These are phyloP conservation scores for Acrodontium crateriforme DNA, from an alignment of 2,329 filamentous ascomycete genomes.

Conservation along the genomic window DNA sequence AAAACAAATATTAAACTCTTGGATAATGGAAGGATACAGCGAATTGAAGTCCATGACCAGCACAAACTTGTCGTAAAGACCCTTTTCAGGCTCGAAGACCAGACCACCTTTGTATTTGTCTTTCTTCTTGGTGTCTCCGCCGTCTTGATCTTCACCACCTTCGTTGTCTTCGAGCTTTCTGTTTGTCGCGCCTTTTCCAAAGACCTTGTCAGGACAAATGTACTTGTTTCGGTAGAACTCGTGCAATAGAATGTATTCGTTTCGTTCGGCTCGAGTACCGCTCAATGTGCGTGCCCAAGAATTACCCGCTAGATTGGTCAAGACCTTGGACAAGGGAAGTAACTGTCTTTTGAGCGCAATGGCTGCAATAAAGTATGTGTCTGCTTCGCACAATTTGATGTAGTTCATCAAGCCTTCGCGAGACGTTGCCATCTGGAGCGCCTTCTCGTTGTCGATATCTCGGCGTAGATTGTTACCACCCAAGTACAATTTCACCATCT, in stretches of 20 bases:
- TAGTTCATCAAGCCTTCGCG: slow-evolving; percentile 86
- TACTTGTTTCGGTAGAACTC: slow-evolving; percentile 96
- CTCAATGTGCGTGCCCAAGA: slow-evolving; percentile 95
- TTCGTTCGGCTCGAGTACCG: slow-evolving; percentile 89
- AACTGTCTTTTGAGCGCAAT: slow-evolving; percentile 81
- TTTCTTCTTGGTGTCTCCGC: slow-evolving; percentile 73
- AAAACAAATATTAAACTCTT: slow-evolving; percentile 99
- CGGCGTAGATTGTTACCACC: slow-evolving; percentile 56
- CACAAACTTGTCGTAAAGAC: slow-evolving; percentile 94
- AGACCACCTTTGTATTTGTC: slow-evolving; percentile 98
- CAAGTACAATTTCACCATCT: slow-evolving; percentile 91
- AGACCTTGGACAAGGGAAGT: slow-evolving; percentile 80
- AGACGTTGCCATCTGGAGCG: slow-evolving; percentile 65
- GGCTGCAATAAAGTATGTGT: slow-evolving; percentile 91
- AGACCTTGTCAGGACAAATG: slow-evolving; percentile 91
- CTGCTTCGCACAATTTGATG: slow-evolving; percentile 81
- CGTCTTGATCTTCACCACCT: slow-evolving; percentile 51
- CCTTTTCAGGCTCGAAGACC: slow-evolving; percentile 95
- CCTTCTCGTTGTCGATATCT: slow-evolving; percentile 79
- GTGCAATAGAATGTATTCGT: slow-evolving; percentile 97
- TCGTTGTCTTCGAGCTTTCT: slow-evolving; percentile 63
- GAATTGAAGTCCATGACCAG: slow-evolving; percentile 99
- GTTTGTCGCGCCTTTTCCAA: slow-evolving; percentile 45
- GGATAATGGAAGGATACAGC: slow-evolving; percentile 94
- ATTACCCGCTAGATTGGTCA: slow-evolving; percentile 94